Base-by-base conservation (phyloP, 75 land plant genomes). In the Isoetes taiwanensis region DNA sequence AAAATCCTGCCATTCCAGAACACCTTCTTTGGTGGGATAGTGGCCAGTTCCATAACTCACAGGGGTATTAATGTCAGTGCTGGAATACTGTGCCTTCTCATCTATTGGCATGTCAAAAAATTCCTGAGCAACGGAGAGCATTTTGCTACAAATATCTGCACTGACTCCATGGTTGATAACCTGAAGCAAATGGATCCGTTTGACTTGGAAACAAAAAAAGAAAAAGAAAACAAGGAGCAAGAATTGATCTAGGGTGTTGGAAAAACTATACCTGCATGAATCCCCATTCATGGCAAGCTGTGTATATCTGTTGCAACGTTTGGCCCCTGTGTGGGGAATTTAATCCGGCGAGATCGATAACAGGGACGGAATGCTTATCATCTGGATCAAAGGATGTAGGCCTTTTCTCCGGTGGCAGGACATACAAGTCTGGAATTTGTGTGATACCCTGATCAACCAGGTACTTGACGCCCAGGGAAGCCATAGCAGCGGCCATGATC, bases 211-310 rank as follows among this genome's bases (percentile, higher is more conserved):
- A n/a, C n/a, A n/a, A n/a, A n/a, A n/a, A n/a, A n/a, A n/a, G n/a
- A n/a, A n/a, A n/a, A n/a, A n/a, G n/a, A n/a, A n/a, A n/a, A n/a
- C n/a, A n/a, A n/a, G n/a, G n/a, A n/a, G n/a, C n/a, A n/a, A n/a
- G n/a, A n/a, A n/a, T n/a, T n/a, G n/a, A n/a, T n/a, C n/a, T n/a
- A n/a, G n/a, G n/a, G n/a, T n/a, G n/a, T n/a, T n/a, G n/a, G n/a
- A n/a, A n/a, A n/a, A n/a, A n/a, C n/a, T n/a, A n/a, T n/a, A 64
- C 66, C 53, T 90, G 94, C 57, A 91, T 86, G 75, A 83, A 83
- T 4, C 86, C 86, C 69, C 78, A 68, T 10, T 33, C 25, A 34
- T 61, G 33, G n/a, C 72, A 48, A 19, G 75, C 75, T 2, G 30
- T 39, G 14, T 31, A 43, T 43, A 83, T 40, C 31, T 46, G 41